Base-by-base conservation (phyloP, 495 filamentous ascomycete genomes). In the Tuber calosporum region DNA sequence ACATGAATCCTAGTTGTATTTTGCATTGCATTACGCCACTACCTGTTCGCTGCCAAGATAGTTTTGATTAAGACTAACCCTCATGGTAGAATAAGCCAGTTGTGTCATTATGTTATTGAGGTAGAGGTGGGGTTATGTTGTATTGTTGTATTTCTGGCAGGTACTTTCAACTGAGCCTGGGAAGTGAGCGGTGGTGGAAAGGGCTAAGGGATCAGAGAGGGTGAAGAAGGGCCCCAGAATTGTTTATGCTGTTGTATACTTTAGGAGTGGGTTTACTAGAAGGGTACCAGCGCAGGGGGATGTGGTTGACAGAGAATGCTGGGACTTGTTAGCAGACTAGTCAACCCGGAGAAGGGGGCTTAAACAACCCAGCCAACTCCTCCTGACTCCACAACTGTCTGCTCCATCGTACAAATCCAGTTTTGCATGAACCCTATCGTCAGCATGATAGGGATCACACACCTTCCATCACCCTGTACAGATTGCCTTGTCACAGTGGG, bases 341-440 rank as follows among this genome's bases (percentile, higher is more conserved):
- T 30, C 37, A 68, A 48, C 36, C 66, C 38, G 37, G 36, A 15
- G 9, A n/a, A n/a, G 42, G 41, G 19, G 4, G 62, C 75, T 69
- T 75, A 77, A 72, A 93, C 93, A 96, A 20, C 92, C 93, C 80
- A 96, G 93, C 77, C 90, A 93, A 87, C 93, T 92, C 4, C 93
- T 86, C 82, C 94, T 90, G 88, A 93, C 92, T 11, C 87, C 90
- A 83, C 92, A 94, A 20, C 90, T 88, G 0, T 93, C 93, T 0
- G 92, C 86, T 2, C 93, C 93, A 72, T 93, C 87, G 82, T 97
- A 93, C 68, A 95, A 81, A 79, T 96, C 90, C 79, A 89, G 89
- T 34, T 88, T 86, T n/a, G 89, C 93, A 0, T 83, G 82, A 7
- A 94, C 82, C 30, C 93, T 85, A 74, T 88, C 88, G 74, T 87